Evolutionary conservation across 495 filamentous ascomycete species (phyloP), one percentile per base, ranked within the genome.

Genomic region (Astrocystis sublimbata): DNA sequence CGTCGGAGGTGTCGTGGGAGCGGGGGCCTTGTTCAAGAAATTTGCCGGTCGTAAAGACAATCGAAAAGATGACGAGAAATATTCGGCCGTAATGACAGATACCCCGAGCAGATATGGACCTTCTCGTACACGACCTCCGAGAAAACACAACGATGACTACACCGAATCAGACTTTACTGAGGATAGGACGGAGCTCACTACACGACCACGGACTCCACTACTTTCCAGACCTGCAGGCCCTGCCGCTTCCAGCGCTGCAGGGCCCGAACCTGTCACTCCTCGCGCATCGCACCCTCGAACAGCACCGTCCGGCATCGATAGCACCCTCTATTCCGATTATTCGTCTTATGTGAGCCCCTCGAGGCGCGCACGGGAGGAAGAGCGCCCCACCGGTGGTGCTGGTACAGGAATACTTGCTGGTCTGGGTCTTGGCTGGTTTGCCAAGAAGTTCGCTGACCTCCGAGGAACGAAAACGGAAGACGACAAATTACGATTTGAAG

Each of bases 1-100:
- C 58, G 82, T 86, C 26, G 88, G 85, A 13, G 92, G 88, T 1
- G 76, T 87, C 13, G 72, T 87, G 10, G 92, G 89, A 24, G 89
- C 82, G 40, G 85, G 83, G 19, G 81, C 84, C 17, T 72, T 92
- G 19, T 83, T 86, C 10, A 88, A 86, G 67, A 87, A 78, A 40
- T 81, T 87, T 59, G 83, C 87, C 65, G 85, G 86, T 63, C 79
- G 86, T 55, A 80, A 85, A 52, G 65, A 80, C 61, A 74, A 80
- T 28, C 77, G 78, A 53, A 81, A 86, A 62, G 78, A 83, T 19
- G 78, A 80, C 8, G 85, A 92, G 47, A 79, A 86, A 23, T 84
- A 84, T 63, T 81, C 81, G 15, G 79, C 81, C 0, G 81, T 85
- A 7, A 73, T 77, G 12, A 81, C 77, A 0, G 81, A 84, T 47